phyloP scores from a whole-genome alignment of 345 rosid genomes.

The Microthlaspi erraticum region DNA sequence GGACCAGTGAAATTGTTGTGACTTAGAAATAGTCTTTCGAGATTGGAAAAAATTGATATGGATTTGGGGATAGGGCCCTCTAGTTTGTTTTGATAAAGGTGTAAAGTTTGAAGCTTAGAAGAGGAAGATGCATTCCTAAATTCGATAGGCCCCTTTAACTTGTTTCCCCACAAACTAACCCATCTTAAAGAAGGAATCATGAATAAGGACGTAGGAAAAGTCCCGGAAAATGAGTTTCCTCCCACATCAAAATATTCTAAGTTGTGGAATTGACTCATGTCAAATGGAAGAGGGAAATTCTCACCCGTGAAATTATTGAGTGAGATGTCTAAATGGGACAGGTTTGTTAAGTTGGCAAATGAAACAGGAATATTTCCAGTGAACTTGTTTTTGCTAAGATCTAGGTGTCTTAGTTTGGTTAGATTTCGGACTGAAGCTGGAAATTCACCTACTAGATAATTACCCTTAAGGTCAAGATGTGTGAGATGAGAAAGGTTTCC shows the following conservation, averaged over 20 bases:
- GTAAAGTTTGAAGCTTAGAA: neutral
- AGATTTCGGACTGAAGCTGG: neutral
- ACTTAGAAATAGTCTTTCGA: neutral
- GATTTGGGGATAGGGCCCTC: neutral
- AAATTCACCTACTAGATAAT: conserved; percentile 2
- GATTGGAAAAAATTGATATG: neutral
- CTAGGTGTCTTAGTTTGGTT: neutral
- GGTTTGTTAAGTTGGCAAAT: neutral
- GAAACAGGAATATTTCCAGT: neutral
- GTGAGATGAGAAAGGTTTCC: neutral
- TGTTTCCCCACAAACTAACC: neutral
- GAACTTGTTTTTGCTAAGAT: neutral
- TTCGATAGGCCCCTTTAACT: neutral
- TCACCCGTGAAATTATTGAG: no score
- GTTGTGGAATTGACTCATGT: neutral
- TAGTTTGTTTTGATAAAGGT: neutral
- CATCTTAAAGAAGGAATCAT: neutral
- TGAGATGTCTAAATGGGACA: neutral
- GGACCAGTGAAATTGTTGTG: neutral
- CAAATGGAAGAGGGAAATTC: neutral
- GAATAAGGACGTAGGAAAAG: neutral
- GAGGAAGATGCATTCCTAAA: neutral
- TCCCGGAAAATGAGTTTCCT: neutral
- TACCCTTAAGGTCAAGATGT: neutral
- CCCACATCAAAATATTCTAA: neutral